Evolutionary conservation across 106 monocot species (phyloP).

Genomic region (Acorus calamus): DNA sequence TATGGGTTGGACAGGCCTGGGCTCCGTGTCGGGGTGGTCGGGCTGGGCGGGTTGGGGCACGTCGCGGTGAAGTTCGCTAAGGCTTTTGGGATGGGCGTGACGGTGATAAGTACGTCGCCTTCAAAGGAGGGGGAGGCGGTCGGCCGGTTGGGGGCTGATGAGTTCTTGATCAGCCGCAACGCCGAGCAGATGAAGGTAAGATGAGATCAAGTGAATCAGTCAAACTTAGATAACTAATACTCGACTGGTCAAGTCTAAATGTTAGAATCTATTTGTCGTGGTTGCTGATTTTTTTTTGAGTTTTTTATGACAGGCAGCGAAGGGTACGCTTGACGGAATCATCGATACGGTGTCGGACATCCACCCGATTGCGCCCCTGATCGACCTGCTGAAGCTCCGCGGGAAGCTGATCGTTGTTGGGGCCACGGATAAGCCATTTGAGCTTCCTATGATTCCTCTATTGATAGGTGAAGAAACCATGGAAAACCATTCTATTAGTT

Average conservation of each 20-base stretch:
- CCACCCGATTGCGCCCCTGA: not conserved
- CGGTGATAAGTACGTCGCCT: not conserved
- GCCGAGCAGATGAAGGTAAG: no score
- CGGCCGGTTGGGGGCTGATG: not conserved
- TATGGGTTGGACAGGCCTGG: no score
- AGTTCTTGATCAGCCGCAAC: no score
- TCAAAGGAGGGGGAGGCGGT: slow-evolving; percentile 2
- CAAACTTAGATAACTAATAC: no score
- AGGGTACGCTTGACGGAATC: not conserved
- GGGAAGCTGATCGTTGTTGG: slow-evolving; percentile 7
- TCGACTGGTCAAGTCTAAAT: not conserved
- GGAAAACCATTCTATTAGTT: not conserved
- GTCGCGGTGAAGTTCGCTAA: not conserved
- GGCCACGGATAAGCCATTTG: not conserved
- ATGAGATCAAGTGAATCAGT: no score
- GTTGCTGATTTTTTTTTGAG: not conserved
- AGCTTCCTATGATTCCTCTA: not conserved
- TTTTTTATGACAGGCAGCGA: not conserved
- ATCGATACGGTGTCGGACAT: slow-evolving; percentile 2
- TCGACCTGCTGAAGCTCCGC: not conserved
- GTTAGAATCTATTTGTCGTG: slow-evolving; percentile 1
- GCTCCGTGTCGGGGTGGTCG: slow-evolving; percentile 2
- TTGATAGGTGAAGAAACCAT: not conserved
- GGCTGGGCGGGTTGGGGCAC: slow-evolving; percentile 1
- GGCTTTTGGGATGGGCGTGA: not conserved